Percentiles rank a stretch among this genome's conserved stretches.
Conservation (phyloP, 2,329 filamentous ascomycete species). For the Cladosporium sp. region DNA sequence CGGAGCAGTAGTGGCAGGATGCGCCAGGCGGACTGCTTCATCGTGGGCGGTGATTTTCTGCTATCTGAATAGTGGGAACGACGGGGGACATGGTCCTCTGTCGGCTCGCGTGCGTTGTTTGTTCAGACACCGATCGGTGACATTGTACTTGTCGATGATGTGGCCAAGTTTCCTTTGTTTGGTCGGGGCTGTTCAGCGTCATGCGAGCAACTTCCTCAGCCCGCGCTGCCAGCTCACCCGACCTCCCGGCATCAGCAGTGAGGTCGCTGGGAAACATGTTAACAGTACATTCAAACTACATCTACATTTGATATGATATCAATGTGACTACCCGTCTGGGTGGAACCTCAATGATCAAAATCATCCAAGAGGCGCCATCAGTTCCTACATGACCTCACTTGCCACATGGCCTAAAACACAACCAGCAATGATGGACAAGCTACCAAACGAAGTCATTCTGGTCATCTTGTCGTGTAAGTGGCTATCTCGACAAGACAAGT, state of each 20-base stretch:
- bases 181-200: conserved; percentile 1
- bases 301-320: no score
- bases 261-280: no score
- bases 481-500: conserved; percentile 8
- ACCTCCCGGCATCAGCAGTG: no score
- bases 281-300: no score
- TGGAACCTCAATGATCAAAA: no score
- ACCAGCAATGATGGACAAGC: conserved; percentile 22
- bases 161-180: conserved; percentile 3
- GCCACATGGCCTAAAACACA: background rate
- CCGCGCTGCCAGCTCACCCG: no score
- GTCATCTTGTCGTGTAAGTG: conserved; percentile 40
- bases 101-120: background rate
- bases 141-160: background rate
- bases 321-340: no score
- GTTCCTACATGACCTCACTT: background rate
- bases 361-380: no score
- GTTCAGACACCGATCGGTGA: background rate
- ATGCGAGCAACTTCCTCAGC: background rate
- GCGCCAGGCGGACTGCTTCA: conserved; percentile 21
- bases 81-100: background rate
- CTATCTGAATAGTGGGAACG: background rate
- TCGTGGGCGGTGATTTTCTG: conserved; percentile 13
- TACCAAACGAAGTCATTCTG: conserved; percentile 41
- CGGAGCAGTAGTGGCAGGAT: conserved; percentile 21